Evolutionary conservation across 257 asterid genomes (phyloP).

Genomic region (Rubia yunnanensis): DNA sequence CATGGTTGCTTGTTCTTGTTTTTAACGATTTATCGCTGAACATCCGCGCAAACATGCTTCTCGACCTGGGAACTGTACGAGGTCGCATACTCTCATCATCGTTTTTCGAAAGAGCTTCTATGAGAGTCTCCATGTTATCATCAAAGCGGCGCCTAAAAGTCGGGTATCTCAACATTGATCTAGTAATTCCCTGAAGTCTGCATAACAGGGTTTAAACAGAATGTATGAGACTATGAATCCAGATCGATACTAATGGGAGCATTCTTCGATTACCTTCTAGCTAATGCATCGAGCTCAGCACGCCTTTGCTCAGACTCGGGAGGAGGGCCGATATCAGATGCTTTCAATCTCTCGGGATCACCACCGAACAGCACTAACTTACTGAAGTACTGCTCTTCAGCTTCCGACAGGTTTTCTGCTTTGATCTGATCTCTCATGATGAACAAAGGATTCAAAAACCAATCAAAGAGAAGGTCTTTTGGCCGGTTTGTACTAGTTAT

Average conservation of each 20-base stretch:
- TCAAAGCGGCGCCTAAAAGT: constrained; percentile 87
- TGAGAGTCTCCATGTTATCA: constrained; percentile 36
- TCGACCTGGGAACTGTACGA: constrained; percentile 38
- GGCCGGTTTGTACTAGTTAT: constrained; percentile 75
- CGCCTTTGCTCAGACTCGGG: constrained; percentile 65
- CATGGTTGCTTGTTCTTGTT: constrained; percentile 25
- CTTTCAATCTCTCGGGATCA: constrained; percentile 55
- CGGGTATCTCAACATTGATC: constrained; percentile 79
- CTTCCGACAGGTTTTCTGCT: constrained; percentile 65
- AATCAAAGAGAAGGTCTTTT: constrained; percentile 65
- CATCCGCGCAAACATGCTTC: constrained; percentile 47
- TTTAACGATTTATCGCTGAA: constrained; percentile 57
- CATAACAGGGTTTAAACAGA: neutral
- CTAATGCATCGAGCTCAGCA: constrained; percentile 78
- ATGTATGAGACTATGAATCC: neutral
- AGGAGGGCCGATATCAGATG: constrained; percentile 28
- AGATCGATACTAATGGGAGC: neutral
- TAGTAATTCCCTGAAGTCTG: constrained; percentile 84
- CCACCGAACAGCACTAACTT: constrained; percentile 52
- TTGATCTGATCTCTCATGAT: constrained; percentile 81
- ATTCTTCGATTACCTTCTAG: constrained; percentile 56
- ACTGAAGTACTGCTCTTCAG: constrained; percentile 72
- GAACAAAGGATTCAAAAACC: constrained; percentile 86
- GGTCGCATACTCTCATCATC: constrained; percentile 26
- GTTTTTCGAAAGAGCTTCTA: constrained; percentile 63